phyloP scores from a whole-genome alignment of 768 basidiomycete genomes.

The Boletus rubroflammeus region DNA sequence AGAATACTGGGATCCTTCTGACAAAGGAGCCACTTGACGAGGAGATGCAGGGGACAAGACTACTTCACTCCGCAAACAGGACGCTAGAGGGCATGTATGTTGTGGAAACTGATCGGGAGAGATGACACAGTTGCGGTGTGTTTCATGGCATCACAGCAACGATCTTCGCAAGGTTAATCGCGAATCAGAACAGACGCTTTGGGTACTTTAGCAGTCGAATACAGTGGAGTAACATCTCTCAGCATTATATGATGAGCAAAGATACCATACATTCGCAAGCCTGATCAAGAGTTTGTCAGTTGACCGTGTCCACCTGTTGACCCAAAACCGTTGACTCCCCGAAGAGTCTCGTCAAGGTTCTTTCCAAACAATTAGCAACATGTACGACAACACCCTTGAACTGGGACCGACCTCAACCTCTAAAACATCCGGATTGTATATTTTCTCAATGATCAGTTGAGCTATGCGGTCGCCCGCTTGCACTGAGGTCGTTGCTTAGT shows the following conservation, averaged over 20 bases:
- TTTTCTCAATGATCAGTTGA: constrained; percentile 89
- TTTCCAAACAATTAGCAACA: constrained; percentile 30
- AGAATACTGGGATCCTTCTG: constrained; percentile 35
- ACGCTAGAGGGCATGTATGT: constrained; percentile 53
- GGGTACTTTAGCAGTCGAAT: no score
- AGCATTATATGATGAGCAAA: neutral
- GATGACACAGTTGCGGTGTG: constrained; percentile 13
- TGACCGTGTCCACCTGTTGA: constrained; percentile 84
- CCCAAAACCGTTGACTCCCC: constrained; percentile 88
- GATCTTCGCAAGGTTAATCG: neutral
- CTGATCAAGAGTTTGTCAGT: constrained; percentile 29
- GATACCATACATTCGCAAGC: constrained; percentile 2
- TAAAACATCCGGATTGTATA: constrained; percentile 77
- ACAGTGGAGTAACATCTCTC: neutral
- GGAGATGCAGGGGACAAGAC: constrained; percentile 36
- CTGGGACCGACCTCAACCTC: constrained; percentile 68
- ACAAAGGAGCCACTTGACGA: constrained; percentile 19
- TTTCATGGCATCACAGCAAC: neutral
- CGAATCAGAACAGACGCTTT: neutral
- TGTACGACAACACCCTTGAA: neutral
- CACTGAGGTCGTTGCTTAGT: constrained; percentile 45
- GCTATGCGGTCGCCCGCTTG: constrained; percentile 94
- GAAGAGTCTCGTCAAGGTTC: constrained; percentile 81
- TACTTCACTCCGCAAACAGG: constrained; percentile 52
- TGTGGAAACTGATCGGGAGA: constrained; percentile 45